These are phyloP conservation scores for Aphanomyces euteiches DNA, from an alignment of 352 stramenopile genomes.

Conservation along the genomic window DNA sequence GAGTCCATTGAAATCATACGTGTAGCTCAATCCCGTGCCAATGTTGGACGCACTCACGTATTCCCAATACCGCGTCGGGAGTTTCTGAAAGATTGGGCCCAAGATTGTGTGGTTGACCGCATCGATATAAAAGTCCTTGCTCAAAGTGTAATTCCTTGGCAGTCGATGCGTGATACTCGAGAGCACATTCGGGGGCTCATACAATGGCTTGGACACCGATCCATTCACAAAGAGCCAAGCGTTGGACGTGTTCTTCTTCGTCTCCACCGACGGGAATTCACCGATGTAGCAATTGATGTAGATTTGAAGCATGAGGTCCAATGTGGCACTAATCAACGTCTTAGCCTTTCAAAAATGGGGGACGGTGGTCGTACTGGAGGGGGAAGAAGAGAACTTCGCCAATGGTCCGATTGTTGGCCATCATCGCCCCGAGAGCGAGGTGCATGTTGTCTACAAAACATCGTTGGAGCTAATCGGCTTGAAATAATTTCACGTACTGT, in stretches of 20 bases:
- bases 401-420: constrained; percentile 15
- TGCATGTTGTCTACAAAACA: constrained; percentile 27
- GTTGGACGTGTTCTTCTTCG: constrained; percentile 1
- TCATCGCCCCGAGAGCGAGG: constrained; percentile 11
- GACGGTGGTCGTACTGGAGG: constrained; percentile 8
- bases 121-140: constrained; percentile 12
- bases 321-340: background rate
- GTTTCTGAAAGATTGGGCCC: constrained; percentile 12
- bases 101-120: constrained; percentile 13
- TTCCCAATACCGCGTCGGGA: constrained; percentile 10
- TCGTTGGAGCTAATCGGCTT: background rate
- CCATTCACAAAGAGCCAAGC: background rate
- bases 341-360: no score
- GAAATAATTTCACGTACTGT: constrained; percentile 20
- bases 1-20: constrained; percentile 17
- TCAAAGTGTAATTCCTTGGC: background rate
- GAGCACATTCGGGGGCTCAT: background rate
- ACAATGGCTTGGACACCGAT: background rate
- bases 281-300: constrained; percentile 28
- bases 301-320: constrained; percentile 28
- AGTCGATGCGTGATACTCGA: constrained; percentile 19
- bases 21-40: constrained; percentile 18
- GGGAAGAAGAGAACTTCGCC: constrained; percentile 18
- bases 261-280: background rate
- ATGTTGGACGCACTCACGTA: constrained; percentile 23